Base-by-base conservation (phyloP, 2,329 filamentous ascomycete genomes). In the Lasiodiplodia sp. region DNA sequence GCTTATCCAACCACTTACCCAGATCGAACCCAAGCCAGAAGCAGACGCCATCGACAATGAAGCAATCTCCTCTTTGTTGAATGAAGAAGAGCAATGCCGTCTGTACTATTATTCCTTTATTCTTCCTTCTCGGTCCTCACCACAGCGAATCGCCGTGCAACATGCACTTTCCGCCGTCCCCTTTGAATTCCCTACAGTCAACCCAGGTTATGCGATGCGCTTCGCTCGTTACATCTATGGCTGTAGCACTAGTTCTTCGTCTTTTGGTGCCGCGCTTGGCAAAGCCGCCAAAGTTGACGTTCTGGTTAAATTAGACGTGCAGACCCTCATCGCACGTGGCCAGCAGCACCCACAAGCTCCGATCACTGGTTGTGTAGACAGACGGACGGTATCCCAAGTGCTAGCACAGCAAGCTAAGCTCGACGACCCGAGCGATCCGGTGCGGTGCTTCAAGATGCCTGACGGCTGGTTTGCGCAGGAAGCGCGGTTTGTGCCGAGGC, bases 31-130 rank as follows among this genome's bases (percentile, higher is more conserved):
- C 23, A 25, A 51, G 12, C 60, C 60, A 11, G 60, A 64, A 14
- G 21, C 47, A 21, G 31, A 52, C 11, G 4, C 40, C 25, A 25
- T 47, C 12, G 7, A 25, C 7, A 18, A 52, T 3, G 25, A 63
- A 47, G 10, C 53, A 69, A 18, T 18, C 1, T 21, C 14, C 11
- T 38, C 25, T 5, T 18, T 7, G 1, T 4, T 18, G 2, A 51
- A 68, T 1, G 88, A 91, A 70, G 85, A 88, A 71, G 88, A 90
- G 56, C 88, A 92, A 75, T 92, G 90, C 69, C 85, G 90, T 5
- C 81, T 92, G 0, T 92, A 92, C 76, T 91, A 91, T 73, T 92
- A 91, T 74, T 83, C 83, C 47, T 92, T 92, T 73, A 79, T 82
- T 1, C 76, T 91, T 1, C 67, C 73, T 0, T 69, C 74, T 3